Evolutionary conservation across 176 grass and related monocot genomes (phyloP).

Genomic region (Sorghum bicolor): Sorghum_bicolor_NCBIv3 NC_012871.2:71538501-71539000

Average conservation of each 20-base stretch:
- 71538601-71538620: neutral
- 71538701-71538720: neutral
- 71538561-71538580: neutral
- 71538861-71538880: neutral
- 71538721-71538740: neutral
- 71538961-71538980: conserved; percentile 13
- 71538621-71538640: neutral
- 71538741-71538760: neutral
- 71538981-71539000: conserved; percentile 36
- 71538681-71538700: neutral
- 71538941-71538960: neutral
- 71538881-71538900: neutral
- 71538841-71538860: neutral
- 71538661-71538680: neutral
- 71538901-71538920: neutral
- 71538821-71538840: neutral
- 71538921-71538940: conserved; percentile 25
- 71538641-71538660: neutral
- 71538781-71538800: neutral
- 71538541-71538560: neutral
- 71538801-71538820: neutral
- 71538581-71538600: neutral
- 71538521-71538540: neutral
- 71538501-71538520: neutral
- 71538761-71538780: neutral